Evolutionary conservation across 257 asterid genomes (phyloP).

Genomic region (Nicotiana otophora): DNA sequence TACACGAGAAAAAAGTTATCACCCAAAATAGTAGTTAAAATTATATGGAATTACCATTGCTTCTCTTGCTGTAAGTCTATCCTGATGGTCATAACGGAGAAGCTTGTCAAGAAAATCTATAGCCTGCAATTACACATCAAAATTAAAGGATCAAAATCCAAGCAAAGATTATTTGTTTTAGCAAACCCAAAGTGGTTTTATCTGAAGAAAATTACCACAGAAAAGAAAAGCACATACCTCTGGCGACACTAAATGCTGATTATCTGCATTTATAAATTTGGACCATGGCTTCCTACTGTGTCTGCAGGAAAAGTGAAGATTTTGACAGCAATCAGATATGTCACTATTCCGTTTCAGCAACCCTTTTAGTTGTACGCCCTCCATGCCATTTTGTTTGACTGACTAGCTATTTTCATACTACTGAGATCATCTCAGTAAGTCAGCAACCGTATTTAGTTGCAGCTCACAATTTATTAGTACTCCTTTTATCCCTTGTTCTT

Average conservation of each 20-base stretch:
- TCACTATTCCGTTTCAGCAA: background rate
- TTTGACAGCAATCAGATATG: background rate
- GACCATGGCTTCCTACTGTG: constrained; percentile 44
- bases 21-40: background rate
- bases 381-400: background rate
- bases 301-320: constrained; percentile 18
- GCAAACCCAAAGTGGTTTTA: background rate
- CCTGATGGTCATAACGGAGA: constrained; percentile 40
- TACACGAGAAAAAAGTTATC: background rate
- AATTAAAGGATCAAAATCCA: background rate
- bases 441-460: background rate
- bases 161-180: background rate
- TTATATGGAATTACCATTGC: constrained; percentile 27
- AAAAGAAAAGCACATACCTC: constrained; percentile 23
- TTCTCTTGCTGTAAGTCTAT: constrained; percentile 37
- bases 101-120: constrained; percentile 43
- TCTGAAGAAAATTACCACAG: background rate
- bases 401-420: background rate
- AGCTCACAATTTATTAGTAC: background rate
- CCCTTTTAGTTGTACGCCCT: background rate
- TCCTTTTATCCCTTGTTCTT: background rate
- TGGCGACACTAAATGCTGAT: constrained; percentile 37
- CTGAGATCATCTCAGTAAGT: background rate
- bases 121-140: constrained; percentile 23
- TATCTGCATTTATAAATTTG: constrained; percentile 34